These are phyloP conservation scores for Amaranthus cruentus DNA, from an alignment of 148 eudicot genomes.

Conservation along the genomic window DNA sequence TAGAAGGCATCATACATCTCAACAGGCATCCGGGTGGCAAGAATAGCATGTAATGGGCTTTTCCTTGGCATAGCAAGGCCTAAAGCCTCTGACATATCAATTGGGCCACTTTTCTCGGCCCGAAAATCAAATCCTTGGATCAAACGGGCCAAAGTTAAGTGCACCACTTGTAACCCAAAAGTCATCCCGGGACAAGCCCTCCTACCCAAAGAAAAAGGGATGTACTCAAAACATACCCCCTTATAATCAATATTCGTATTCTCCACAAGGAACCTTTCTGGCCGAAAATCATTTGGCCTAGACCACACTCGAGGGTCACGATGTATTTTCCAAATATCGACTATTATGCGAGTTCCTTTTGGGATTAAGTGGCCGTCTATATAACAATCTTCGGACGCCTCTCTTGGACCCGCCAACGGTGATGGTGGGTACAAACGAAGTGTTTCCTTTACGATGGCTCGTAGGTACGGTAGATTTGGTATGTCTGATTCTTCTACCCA, in stretches of 20 bases:
- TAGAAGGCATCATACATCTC: slow-evolving; percentile 6
- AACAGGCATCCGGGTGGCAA: slow-evolving; percentile 10
- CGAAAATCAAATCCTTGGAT: slow-evolving; percentile 21
- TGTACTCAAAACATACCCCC: slow-evolving; percentile 26
- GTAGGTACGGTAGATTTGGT: slow-evolving; percentile 29
- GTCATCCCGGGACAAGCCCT: slow-evolving; percentile 35
- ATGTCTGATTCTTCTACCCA: slow-evolving; percentile 41
- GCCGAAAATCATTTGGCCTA: slow-evolving; percentile 26
- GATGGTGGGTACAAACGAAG: slow-evolving; percentile 38
- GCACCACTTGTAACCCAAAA: slow-evolving; percentile 20
- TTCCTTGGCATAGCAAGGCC: slow-evolving; percentile 25
- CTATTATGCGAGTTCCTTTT: slow-evolving; percentile 28
- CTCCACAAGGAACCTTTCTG: slow-evolving; percentile 32
- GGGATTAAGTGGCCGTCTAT: slow-evolving; percentile 24
- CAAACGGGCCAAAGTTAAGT: slow-evolving; percentile 24
- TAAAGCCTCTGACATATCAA: slow-evolving; percentile 34
- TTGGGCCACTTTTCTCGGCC: not conserved
- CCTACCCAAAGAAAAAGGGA: slow-evolving; percentile 33
- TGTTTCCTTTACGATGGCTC: slow-evolving; percentile 39
- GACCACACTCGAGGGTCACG: slow-evolving; percentile 35
- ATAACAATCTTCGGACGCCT: slow-evolving; percentile 29
- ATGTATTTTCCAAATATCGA: slow-evolving; percentile 37
- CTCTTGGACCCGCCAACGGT: slow-evolving; percentile 30
- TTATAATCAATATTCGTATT: slow-evolving; percentile 7
- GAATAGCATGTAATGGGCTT: slow-evolving; percentile 10